These are phyloP conservation scores for Auriscalpium microsporum DNA, from an alignment of 768 basidiomycete species.

Conservation along the genomic window DNA sequence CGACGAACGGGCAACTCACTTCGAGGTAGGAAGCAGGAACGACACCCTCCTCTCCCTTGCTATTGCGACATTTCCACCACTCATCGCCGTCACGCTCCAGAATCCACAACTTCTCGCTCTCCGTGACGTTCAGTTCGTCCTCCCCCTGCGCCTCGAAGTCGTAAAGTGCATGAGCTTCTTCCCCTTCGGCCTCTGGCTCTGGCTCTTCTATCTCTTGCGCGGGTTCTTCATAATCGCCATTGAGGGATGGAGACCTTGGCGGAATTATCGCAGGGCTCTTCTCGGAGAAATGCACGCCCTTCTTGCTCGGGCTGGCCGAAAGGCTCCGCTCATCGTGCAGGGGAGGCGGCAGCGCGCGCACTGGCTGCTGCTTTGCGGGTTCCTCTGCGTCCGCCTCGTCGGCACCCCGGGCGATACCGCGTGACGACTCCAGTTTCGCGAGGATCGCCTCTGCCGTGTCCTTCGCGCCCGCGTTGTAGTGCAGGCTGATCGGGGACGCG, in stretches of 20 bases:
- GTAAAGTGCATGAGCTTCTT: constrained; percentile 61
- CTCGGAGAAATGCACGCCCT: constrained; percentile 63
- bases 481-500: constrained; percentile 52
- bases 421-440: constrained; percentile 72
- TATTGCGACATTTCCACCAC: constrained; percentile 93
- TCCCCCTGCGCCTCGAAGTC: constrained; percentile 85
- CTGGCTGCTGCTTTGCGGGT: constrained; percentile 1
- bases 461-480: constrained; percentile 80
- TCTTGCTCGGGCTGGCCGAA: constrained; percentile 34
- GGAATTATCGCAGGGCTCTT: constrained; percentile 71
- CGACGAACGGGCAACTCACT: constrained; percentile 31
- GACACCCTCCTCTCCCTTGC: constrained; percentile 71
- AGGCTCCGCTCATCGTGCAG: constrained; percentile 18
- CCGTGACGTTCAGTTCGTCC: constrained; percentile 80
- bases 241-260: constrained; percentile 27
- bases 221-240: constrained; percentile 21
- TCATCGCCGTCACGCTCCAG: constrained; percentile 85
- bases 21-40: constrained; percentile 96
- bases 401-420: constrained; percentile 35
- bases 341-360: constrained; percentile 16
- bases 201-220: neutral
- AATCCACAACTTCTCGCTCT: constrained; percentile 73
- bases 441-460: constrained; percentile 80
- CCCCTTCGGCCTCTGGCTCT: constrained; percentile 22
- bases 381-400: constrained; percentile 12